Evolutionary conservation across 331 rosid species (phyloP), one percentile per base, ranked within the genome.

Genomic region (Acacia pycnantha): DNA sequence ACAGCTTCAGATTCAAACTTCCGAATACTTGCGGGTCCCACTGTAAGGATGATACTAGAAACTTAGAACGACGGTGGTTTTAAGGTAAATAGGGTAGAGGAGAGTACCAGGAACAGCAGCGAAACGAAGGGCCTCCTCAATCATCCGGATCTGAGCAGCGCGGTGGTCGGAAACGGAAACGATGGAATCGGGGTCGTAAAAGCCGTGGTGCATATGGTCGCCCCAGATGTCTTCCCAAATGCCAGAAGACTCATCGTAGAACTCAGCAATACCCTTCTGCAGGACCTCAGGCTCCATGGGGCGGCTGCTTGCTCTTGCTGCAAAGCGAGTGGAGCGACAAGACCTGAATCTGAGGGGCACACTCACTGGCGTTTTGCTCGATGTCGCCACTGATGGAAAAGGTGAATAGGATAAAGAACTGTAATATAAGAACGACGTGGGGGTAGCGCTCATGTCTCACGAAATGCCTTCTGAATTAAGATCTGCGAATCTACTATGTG

Each of bases 201-300:
- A 95, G 2, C 99, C 99, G 13, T 95, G 98, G 82, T 95, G 98
- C 98, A 95, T 92, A 68, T 95, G 98, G 70, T 93, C 98, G 0
- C 98, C 98, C 98, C 99, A 95, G 8, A 95, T 89, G 44, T 81
- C 64, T 82, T 93, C 99, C 99, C 99, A 95, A 0, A 92, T 7
- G 3, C 79, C 82, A 6, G 99, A 93, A 0, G 99, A 95, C 81
- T 93, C 92, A 70, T 95, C 98, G 84, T 95, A 95, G 80, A 73
- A 73, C 77, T 73, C 77, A 18, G 65, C 77, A 43, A 48, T 73
- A 26, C 77, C 77, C 41, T 84, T 86, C 80, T 87, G 82, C 65
- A 95, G 87, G n/a, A 10, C 11, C 6, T n/a, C 62, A 1, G 59
- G 6, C 14, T 88, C 81, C 74, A 67, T 74, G 14, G 18, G 21